Evolutionary conservation across 306 rosid species (phyloP), one percentile per base, ranked within the genome.

Genomic region (Cicer arietinum): DNA sequence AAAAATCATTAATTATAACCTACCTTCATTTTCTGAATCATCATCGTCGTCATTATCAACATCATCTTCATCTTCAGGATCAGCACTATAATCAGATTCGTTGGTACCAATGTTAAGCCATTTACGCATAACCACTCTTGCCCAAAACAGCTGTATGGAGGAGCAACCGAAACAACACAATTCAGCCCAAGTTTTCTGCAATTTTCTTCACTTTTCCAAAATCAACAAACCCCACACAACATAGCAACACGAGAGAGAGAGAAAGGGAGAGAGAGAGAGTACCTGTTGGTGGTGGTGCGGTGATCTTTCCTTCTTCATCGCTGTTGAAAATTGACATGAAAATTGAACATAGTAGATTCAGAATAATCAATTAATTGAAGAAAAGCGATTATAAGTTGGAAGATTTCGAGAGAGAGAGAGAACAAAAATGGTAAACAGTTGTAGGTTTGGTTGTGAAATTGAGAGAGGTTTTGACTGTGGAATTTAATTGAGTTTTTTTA

Each of bases 121-220:
- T 83, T 95, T 95, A 56, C 98, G 88, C 77, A 95, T 41, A 13
- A 95, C 92, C 44, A 88, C 85, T 69, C 79, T 81, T 37, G 92
- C 93, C 99, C 99, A 92, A 67, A 95, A 90, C 42, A 87, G 88
- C 99, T 95, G 98, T 78, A 89, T 47, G 91, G 90, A 92, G 51
- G 90, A 88, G 86, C 92, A 92, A 88, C 73, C 96, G 74, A 90
- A 94, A 92, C 96, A 95, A 88, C 91, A 95, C 51, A 90, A 13
- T 90, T 94, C 96, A 94, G 95, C 93, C 89, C 89, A 87, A 71
- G 77, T 64, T 18, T 88, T 88, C 98, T 87, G 96, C 95, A 90
- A 81, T 79, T 79, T 83, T 6, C 78, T 90, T 86, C 87, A 82
- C 42, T 71, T 86, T 67, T 61, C 84, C 83, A 83, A 76, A 83